Evolutionary conservation across 192 early-diverging fungal species (phyloP).

Genomic region (Powellomyces hirtus): DNA sequence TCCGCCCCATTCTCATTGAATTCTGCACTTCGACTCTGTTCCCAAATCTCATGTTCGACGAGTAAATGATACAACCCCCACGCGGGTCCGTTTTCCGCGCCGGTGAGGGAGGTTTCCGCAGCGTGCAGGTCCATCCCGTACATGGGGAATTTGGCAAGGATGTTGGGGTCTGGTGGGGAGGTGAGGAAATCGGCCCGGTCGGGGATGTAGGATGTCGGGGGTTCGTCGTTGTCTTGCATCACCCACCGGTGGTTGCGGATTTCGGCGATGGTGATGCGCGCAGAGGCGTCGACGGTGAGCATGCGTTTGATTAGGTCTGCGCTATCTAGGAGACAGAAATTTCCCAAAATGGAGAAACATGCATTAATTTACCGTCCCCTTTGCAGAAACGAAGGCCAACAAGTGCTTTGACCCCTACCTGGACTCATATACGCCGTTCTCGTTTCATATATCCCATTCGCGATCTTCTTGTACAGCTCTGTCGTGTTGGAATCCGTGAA

Average conservation of each 20-base stretch:
- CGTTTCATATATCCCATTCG: slow-evolving; percentile 27
- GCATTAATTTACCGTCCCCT: neutral
- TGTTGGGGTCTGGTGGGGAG: slow-evolving; percentile 22
- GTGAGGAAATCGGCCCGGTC: slow-evolving; percentile 18
- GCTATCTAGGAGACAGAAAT: slow-evolving; percentile 21
- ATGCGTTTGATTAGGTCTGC: slow-evolving; percentile 41
- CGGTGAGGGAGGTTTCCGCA: slow-evolving; percentile 20
- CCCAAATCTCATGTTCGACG: slow-evolving; percentile 35
- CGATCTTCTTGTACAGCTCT: slow-evolving; percentile 48
- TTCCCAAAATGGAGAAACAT: neutral
- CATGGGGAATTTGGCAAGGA: slow-evolving; percentile 39
- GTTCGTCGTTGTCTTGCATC: slow-evolving; percentile 63
- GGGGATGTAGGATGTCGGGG: slow-evolving; percentile 36
- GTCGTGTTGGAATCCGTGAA: slow-evolving; percentile 92
- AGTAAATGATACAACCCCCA: slow-evolving; percentile 47
- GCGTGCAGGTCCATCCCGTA: slow-evolving; percentile 39
- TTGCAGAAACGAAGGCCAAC: neutral
- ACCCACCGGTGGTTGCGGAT: slow-evolving; percentile 45
- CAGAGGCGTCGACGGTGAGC: slow-evolving; percentile 37
- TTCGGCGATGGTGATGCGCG: slow-evolving; percentile 40
- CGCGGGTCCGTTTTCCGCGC: slow-evolving; percentile 31
- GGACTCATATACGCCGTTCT: slow-evolving; percentile 34
- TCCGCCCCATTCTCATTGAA: neutral
- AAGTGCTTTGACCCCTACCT: slow-evolving; percentile 48
- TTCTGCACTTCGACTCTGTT: slow-evolving; percentile 5